Evolutionary conservation across 2,329 filamentous ascomycete species (phyloP).

Genomic region (Colletotrichum higginsianum): DNA sequence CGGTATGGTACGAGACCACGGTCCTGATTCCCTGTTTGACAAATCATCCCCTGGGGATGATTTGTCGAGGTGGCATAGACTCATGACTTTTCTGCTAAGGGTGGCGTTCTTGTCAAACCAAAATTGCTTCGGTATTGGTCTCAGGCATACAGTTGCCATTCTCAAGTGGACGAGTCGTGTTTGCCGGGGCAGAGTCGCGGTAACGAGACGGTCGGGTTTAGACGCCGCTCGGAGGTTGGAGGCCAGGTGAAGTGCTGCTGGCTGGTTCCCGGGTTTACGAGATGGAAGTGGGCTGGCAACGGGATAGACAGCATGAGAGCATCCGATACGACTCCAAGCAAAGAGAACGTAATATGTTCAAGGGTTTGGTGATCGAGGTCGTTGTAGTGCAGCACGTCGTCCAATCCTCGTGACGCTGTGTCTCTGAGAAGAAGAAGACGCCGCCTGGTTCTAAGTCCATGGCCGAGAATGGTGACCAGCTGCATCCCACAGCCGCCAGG

Average conservation of each 20-base stretch:
- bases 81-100: background rate
- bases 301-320: background rate
- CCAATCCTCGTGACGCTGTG: slow-evolving; percentile 15
- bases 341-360: background rate
- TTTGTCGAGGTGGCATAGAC: background rate
- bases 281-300: too few species aligned
- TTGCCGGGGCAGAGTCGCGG: background rate
- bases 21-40: background rate
- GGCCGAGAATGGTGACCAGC: slow-evolving; percentile 4
- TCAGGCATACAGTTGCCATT: background rate
- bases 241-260: background rate
- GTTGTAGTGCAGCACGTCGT: background rate
- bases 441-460: background rate
- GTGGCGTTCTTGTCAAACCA: background rate
- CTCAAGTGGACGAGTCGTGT: background rate
- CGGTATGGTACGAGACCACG: background rate
- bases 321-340: background rate
- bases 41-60: background rate
- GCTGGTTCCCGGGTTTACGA: background rate
- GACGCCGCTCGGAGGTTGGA: background rate
- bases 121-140: background rate
- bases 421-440: background rate
- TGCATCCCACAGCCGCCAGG: background rate
- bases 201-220: background rate
- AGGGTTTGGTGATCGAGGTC: background rate